phyloP scores from a whole-genome alignment of 192 early-diverging fungal species.

The Backusella westeae region DNA sequence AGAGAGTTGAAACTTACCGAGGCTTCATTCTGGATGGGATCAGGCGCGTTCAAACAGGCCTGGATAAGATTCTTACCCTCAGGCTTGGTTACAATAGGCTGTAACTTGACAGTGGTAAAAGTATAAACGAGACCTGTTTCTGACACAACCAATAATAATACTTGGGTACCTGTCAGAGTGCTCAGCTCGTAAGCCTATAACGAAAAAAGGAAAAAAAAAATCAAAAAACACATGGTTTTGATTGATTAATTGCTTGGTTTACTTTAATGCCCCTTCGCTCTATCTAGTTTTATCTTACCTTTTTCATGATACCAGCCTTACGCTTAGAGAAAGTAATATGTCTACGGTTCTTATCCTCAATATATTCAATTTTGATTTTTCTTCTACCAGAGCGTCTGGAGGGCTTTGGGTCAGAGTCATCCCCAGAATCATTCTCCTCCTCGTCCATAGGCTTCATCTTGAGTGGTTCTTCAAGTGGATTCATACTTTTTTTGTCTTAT shows the following conservation, averaged over 20 bases:
- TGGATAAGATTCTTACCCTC: slow-evolving; percentile 94
- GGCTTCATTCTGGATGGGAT: slow-evolving; percentile 30
- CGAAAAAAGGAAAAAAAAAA: background rate
- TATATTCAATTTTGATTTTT: slow-evolving; percentile 95
- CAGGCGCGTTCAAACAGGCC: slow-evolving; percentile 84
- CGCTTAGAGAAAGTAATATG: slow-evolving; percentile 94
- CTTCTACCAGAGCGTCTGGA: slow-evolving; percentile 76
- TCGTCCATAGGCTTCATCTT: slow-evolving; percentile 17
- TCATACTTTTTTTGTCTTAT: background rate
- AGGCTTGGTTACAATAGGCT: slow-evolving; percentile 86
- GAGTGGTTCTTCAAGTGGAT: background rate
- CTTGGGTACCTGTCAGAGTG: slow-evolving; percentile 94
- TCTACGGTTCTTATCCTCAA: slow-evolving; percentile 86
- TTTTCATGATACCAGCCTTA: slow-evolving; percentile 97
- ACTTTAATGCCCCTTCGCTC: background rate
- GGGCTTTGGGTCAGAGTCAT: slow-evolving; percentile 55
- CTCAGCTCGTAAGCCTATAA: slow-evolving; percentile 84
- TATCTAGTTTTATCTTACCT: slow-evolving; percentile 46
- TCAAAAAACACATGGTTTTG: background rate
- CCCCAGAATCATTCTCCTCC: slow-evolving; percentile 51
- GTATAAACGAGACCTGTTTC: slow-evolving; percentile 95
- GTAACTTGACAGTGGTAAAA: slow-evolving; percentile 91
- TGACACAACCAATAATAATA: slow-evolving; percentile 87
- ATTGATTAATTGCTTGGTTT: background rate
- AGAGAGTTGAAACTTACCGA: background rate